phyloP scores from a whole-genome alignment of 2,329 filamentous ascomycete species.

The Lecanosticta acicola region DNA sequence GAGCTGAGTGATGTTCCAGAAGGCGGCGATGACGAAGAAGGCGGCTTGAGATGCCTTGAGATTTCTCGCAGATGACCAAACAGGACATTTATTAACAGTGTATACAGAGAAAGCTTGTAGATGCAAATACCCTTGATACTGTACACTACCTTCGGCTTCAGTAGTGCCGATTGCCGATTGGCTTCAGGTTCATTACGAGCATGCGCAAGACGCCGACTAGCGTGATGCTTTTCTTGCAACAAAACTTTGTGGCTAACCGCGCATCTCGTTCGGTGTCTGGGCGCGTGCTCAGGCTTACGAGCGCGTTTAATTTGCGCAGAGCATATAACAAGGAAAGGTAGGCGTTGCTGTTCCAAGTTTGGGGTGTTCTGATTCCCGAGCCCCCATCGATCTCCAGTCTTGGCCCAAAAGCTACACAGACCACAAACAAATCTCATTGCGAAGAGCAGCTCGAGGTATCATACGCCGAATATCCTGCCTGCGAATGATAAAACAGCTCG shows the following conservation, averaged over 20 bases:
- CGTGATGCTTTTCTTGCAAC: neutral
- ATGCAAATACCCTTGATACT: conserved; percentile 1
- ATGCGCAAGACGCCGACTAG: neutral
- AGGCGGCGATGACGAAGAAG: conserved; percentile 1
- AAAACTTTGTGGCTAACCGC: neutral
- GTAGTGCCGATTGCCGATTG: neutral
- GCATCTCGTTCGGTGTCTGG: neutral
- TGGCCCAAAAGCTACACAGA: too few relatives aligned
- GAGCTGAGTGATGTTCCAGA: conserved; percentile 21
- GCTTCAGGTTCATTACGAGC: neutral
- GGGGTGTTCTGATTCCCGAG: too few relatives aligned
- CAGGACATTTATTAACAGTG: neutral
- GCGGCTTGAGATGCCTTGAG: neutral
- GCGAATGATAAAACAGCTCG: too few relatives aligned
- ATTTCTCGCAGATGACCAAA: neutral
- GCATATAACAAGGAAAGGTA: neutral
- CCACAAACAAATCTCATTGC: too few relatives aligned
- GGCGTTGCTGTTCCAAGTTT: too few relatives aligned
- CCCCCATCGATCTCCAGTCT: too few relatives aligned
- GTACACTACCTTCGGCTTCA: too few relatives aligned
- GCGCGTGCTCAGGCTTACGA: neutral
- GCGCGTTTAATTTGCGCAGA: conserved; percentile 1
- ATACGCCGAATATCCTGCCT: too few relatives aligned
- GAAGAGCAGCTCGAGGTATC: too few relatives aligned
- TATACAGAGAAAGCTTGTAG: neutral